Conservation (phyloP, 129 eudicot species). For the Daucus carota region DH1_v3.0 NC_030387.2:367501-368000, state of each 20-base stretch:
- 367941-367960: neutral
- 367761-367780: constrained; percentile 8
- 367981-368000: neutral
- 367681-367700: too few species aligned
- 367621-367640: too few species aligned
- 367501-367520: too few species aligned
- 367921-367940: neutral
- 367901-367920: neutral
- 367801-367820: constrained; percentile 16
- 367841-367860: constrained; percentile 10
- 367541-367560: too few species aligned
- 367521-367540: too few species aligned
- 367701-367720: too few species aligned
- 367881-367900: neutral
- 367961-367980: neutral
- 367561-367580: too few species aligned
- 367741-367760: constrained; percentile 5
- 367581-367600: too few species aligned
- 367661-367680: too few species aligned
- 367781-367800: constrained; percentile 11
- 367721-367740: too few species aligned
- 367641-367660: too few species aligned
- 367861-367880: constrained; percentile 1
- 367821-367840: constrained; percentile 18
- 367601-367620: too few species aligned